Evolutionary conservation across 1,284 basidiomycete genomes (phyloP).

Genomic region (Stygiomarasmius scandens): DNA sequence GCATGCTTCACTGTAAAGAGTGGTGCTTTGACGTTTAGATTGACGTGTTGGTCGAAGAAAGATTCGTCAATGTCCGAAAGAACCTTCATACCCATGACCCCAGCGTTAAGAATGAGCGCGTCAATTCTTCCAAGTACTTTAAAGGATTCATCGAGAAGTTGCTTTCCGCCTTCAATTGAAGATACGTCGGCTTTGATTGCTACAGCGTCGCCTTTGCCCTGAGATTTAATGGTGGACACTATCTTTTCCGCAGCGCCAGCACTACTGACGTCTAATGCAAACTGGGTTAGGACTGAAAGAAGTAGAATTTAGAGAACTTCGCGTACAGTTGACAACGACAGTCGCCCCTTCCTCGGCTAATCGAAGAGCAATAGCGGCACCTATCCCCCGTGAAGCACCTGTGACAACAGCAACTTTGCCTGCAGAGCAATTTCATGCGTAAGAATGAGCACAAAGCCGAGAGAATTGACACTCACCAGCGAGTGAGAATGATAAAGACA

Average conservation of each 20-base stretch:
- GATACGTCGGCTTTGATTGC: slow-evolving; percentile 55
- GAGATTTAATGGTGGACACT: slow-evolving; percentile 43
- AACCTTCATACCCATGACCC: slow-evolving; percentile 45
- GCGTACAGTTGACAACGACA: slow-evolving; percentile 56
- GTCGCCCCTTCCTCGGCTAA: slow-evolving; percentile 58
- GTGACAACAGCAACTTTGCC: slow-evolving; percentile 61
- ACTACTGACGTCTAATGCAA: slow-evolving; percentile 24
- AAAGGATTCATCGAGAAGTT: slow-evolving; percentile 49
- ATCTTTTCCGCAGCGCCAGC: slow-evolving; percentile 46
- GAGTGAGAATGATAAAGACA: no score
- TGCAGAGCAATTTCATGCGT: no score
- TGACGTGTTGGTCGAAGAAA: slow-evolving; percentile 49
- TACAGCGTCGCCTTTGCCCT: slow-evolving; percentile 48
- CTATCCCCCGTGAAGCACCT: slow-evolving; percentile 62
- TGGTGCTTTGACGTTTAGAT: slow-evolving; percentile 60
- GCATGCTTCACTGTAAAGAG: slow-evolving; percentile 57
- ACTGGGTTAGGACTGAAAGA: no score
- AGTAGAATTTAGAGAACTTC: no score
- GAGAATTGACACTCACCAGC: no score
- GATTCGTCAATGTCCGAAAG: slow-evolving; percentile 51
- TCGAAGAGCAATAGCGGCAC: slow-evolving; percentile 53
- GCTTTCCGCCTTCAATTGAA: slow-evolving; percentile 43
- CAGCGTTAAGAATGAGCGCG: slow-evolving; percentile 59
- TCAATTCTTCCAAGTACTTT: slow-evolving; percentile 53
- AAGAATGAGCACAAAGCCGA: no score